Conservation (phyloP, 1,139 yeast genomes). For the Scheffersomyces parashehatae region DNA sequence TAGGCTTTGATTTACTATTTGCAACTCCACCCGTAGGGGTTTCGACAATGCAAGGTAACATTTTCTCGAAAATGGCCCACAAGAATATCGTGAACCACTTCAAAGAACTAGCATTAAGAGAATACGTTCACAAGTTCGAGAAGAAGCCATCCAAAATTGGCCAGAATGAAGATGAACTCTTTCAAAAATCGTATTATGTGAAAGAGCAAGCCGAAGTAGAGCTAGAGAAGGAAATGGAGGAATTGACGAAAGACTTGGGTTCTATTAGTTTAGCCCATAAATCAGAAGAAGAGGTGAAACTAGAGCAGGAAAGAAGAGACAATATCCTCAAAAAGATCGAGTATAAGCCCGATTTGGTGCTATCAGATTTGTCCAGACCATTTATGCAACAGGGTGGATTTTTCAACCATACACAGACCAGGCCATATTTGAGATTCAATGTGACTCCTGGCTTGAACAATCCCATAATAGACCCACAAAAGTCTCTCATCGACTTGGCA, state of each 20-base stretch:
- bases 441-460: constrained; percentile 27
- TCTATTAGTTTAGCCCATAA: constrained; percentile 12
- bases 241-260: constrained; percentile 14
- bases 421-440: constrained; percentile 52
- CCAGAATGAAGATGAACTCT: constrained; percentile 4
- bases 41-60: constrained; percentile 82
- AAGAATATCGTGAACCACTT: constrained; percentile 58
- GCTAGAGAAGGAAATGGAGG: constrained; percentile 20
- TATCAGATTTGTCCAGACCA: constrained; percentile 89
- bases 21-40: constrained; percentile 80
- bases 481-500: constrained; percentile 62
- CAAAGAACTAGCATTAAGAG: constrained; percentile 34
- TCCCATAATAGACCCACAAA: constrained; percentile 25
- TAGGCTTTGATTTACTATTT: constrained; percentile 85
- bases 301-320: constrained; percentile 7
- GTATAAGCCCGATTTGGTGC: constrained; percentile 53
- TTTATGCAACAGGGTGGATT: constrained; percentile 64
- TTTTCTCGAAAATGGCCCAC: constrained; percentile 68
- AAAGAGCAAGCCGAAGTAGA: constrained; percentile 27
- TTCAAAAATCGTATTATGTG: constrained; percentile 24
- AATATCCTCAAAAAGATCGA: constrained; percentile 11
- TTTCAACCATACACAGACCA: constrained; percentile 73
- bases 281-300: constrained; percentile 9
- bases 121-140: constrained; percentile 5
- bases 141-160: constrained; percentile 5